Evolutionary conservation across 1,284 basidiomycete genomes (phyloP).

Genomic region (Phellinidium pouzarii): DNA sequence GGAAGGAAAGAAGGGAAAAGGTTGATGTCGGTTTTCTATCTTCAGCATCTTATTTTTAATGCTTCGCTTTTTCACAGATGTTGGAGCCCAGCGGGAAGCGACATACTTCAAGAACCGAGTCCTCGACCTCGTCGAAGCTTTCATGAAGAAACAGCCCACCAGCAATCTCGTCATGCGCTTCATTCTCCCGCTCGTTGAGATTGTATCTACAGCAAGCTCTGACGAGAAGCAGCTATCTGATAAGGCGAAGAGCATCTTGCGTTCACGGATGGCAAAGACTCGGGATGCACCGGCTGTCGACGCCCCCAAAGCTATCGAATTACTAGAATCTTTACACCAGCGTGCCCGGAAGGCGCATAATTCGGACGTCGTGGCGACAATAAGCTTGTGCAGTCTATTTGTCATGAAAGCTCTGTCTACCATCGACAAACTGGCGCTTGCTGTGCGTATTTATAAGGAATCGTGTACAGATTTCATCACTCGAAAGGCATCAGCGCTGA

Average conservation of each 20-base stretch:
- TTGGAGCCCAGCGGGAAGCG: slow-evolving; percentile 72
- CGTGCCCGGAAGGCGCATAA: slow-evolving; percentile 67
- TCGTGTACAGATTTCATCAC: slow-evolving; percentile 77
- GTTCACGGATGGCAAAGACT: slow-evolving; percentile 66
- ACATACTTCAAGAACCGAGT: slow-evolving; percentile 94
- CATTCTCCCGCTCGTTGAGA: slow-evolving; percentile 70
- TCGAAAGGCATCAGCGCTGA: slow-evolving; percentile 75
- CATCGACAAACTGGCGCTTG: slow-evolving; percentile 37
- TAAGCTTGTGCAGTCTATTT: slow-evolving; percentile 71
- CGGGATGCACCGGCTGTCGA: slow-evolving; percentile 60
- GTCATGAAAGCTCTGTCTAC: slow-evolving; percentile 53
- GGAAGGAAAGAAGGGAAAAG: slow-evolving; percentile 56
- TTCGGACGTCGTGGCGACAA: slow-evolving; percentile 55
- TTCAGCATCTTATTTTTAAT: slow-evolving; percentile 1
- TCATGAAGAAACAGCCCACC: slow-evolving; percentile 68
- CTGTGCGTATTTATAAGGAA: slow-evolving; percentile 52
- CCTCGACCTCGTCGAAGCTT: slow-evolving; percentile 86
- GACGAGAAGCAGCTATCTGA: slow-evolving; percentile 84
- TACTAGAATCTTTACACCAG: slow-evolving; percentile 66
- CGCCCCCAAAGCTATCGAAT: slow-evolving; percentile 34
- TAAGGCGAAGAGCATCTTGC: slow-evolving; percentile 77
- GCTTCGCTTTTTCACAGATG: slow-evolving; percentile 31
- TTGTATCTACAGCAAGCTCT: slow-evolving; percentile 56
- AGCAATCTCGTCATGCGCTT: slow-evolving; percentile 63
- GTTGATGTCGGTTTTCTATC: slow-evolving; percentile 41